Conservation (phyloP, 2,329 filamentous ascomycete species). For the Exophiala sp. region DNA sequence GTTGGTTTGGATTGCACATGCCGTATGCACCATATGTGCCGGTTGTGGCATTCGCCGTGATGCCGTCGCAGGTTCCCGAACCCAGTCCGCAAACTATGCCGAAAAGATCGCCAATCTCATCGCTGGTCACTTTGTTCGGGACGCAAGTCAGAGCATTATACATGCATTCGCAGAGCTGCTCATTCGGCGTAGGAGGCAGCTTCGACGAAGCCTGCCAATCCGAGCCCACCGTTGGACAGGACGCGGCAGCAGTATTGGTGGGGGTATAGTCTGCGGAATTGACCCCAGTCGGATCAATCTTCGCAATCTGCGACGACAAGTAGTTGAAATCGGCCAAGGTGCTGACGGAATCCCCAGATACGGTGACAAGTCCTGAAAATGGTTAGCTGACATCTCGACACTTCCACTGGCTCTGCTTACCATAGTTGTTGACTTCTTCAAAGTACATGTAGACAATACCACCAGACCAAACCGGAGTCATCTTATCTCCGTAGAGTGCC, state of each 20-base stretch:
- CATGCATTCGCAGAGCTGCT: constrained; percentile 81
- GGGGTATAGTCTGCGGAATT: constrained; percentile 63
- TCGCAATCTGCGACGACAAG: constrained; percentile 64
- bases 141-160: constrained; percentile 66
- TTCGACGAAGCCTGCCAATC: constrained; percentile 64
- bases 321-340: constrained; percentile 69
- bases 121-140: constrained; percentile 49
- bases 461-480: constrained; percentile 84
- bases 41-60: constrained; percentile 36
- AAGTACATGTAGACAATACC: constrained; percentile 99
- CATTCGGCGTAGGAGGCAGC: constrained; percentile 78
- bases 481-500: constrained; percentile 70
- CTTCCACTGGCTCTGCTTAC: constrained; percentile 38
- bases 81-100: constrained; percentile 39
- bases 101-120: constrained; percentile 65
- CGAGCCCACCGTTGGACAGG: constrained; percentile 62
- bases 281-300: constrained; percentile 59
- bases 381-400: constrained; percentile 21
- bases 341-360: constrained; percentile 57
- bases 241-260: constrained; percentile 60
- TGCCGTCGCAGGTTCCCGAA: constrained; percentile 36
- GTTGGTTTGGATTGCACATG: constrained; percentile 41
- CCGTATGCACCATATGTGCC: constrained; percentile 44
- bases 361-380: constrained; percentile 45
- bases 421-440: constrained; percentile 84